Base-by-base conservation (phyloP, 352 stramenopile genomes). In the Phytophthora podocarpi region DNA sequence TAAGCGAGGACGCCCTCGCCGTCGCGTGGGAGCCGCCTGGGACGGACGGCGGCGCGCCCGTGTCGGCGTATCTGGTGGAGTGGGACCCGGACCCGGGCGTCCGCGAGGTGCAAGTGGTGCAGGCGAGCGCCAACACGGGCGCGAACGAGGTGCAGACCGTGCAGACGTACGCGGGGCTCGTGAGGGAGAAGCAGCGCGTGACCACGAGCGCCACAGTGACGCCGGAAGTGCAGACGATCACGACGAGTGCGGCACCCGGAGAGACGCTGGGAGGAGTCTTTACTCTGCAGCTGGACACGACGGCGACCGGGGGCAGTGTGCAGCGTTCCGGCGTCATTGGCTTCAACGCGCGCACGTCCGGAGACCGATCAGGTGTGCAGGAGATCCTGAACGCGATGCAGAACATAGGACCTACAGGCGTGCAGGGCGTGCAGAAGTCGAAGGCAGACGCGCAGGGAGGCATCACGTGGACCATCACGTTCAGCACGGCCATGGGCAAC, bases 111-210 rank as follows among this genome's bases (percentile, higher is more conserved):
- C 95, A 98, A 65, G 73, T 88, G 16, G 82, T 97, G 20, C 78
- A 65, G 28, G 95, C 87, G 20, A 76, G 60, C 13, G 77, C 79
- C 26, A 92, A 97, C 68, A 91, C 91, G 0, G 91, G 90, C 36
- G 63, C 94, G 16, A 98, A 98, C 70, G 94, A 98, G 67, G 82
- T 98, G 34, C 94, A 98, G 76, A 95, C 77, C 7, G 91, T 98
- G 64, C 87, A 89, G 54, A 98, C 89, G 1, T 90, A 81, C 24
- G 85, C 82, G 0, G 68, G 50, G 4, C 78, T 96, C 40, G 78
- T 98, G 5, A 81, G 96, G 55, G 95, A 97, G 58, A 78, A 98
- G 23, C 94, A 98, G 68, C 61, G 87, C 36, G 78, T 98, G 40
- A 80, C 65, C 4, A 97, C 88, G 7, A 87, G 78, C 16, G 90